Evolutionary conservation across 2,329 filamentous ascomycete genomes (phyloP).

Genomic region (Epichloe uncinata): DNA sequence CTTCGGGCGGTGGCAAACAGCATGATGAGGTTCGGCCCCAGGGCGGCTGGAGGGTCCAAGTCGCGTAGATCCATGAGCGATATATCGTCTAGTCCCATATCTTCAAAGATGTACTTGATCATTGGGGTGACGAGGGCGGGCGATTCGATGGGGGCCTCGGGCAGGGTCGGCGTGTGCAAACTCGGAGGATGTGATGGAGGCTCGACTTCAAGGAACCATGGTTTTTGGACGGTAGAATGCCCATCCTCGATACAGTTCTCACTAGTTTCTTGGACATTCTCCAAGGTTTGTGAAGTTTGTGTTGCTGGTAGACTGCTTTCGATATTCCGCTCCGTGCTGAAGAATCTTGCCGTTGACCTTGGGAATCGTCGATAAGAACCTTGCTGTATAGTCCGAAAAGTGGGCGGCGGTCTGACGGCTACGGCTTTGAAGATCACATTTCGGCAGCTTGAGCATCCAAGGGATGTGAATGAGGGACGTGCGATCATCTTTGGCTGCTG

Average conservation of each 20-base stretch:
- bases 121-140: conserved; percentile 61
- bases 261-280: conserved; percentile 19
- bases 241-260: neutral
- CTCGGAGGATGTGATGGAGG: conserved; percentile 37
- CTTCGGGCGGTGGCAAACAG: conserved; percentile 81
- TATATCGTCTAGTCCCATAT: conserved; percentile 76
- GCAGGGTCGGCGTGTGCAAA: conserved; percentile 34
- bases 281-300: conserved; percentile 5
- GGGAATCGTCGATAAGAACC: conserved; percentile 9
- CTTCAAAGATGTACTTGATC: conserved; percentile 65
- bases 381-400: conserved; percentile 13
- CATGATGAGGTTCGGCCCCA: conserved; percentile 87
- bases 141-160: conserved; percentile 48
- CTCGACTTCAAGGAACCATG: conserved; percentile 81
- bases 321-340: conserved; percentile 11
- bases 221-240: conserved; percentile 23
- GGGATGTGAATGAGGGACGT: conserved; percentile 16
- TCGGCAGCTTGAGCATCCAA: conserved; percentile 20
- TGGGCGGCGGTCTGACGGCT: conserved; percentile 11
- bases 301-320: conserved; percentile 8
- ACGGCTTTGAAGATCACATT: conserved; percentile 18
- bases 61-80: conserved; percentile 68
- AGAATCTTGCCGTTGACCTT: conserved; percentile 11
- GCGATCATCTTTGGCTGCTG: conserved; percentile 15
- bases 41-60: conserved; percentile 72